Evolutionary conservation across 2,329 filamentous ascomycete genomes (phyloP), one percentile per base, ranked within the genome.

Genomic region (Colletotrichum sp.): DNA sequence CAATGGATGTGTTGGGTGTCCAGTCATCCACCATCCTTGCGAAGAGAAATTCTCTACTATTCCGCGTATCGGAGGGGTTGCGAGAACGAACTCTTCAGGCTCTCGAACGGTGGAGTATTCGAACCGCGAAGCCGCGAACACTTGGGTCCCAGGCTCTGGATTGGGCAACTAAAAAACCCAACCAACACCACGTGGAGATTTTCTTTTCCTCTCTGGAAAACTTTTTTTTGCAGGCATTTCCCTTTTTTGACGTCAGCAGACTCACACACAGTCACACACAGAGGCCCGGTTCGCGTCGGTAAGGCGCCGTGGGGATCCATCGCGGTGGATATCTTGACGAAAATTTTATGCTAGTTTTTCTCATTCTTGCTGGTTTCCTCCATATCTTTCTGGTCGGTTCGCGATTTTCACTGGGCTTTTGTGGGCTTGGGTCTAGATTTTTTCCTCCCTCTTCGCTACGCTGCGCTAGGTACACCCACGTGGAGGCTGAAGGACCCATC

Each of bases 381-480:
- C 13, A n/a, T 32, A 18, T 55, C 68, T 10, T 66, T 72, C 60
- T 72, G 44, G 28, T 63, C 57, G 60, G 48, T 67, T 39, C 68
- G 60, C 36, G 60, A 60, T 48, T 63, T 32, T 55, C 28, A 28
- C 55, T 34, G 34, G n/a, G 24, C 16, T 60, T 36, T 36, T 67
- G 68, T 75, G 72, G 72, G 60, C 62, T 66, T 52, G 36, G 30
- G 22, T 67, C 68, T 67, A 66, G 68, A 66, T 32, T 52, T 34
- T 24, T 57, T 10, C 28, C 22, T 10, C 28, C 9, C 24, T 34
- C 30, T 13, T 39, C 36, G 36, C 36, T 39, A 18, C 36, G 36
- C 59, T 57, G 22, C 36, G 39, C 30, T 55, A 60, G 36, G 24
- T 64, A 26, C 72, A 71, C 72, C 39, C 72, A 62, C 68, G 62